Base-by-base conservation (phyloP, 371 early-diverging fungal genomes). In the Blakeslea trispora region DNA sequence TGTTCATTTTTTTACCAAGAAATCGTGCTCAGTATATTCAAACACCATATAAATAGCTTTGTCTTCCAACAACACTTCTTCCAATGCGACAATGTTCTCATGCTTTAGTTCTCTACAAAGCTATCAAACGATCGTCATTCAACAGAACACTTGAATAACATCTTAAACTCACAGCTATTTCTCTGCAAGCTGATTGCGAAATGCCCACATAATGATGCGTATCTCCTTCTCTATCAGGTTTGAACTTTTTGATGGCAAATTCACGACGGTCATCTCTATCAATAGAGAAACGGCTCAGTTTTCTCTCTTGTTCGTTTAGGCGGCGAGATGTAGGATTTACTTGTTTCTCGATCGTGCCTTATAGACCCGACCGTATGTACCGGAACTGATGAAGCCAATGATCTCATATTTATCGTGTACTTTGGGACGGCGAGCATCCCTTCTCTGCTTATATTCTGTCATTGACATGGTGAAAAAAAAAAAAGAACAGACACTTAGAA, bases 351-450 rank as follows among this genome's bases (percentile, higher is more conserved):
- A 87, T 53, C 77, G 72, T 5, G 94, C 97, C 69, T 95, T 95
- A 77, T 91, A 96, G 0, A 96, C 97, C 44, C 92, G 82, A 18
- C 97, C 97, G 63, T 96, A 96, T 0, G 97, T 96, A 39, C 97
- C 97, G 8, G 93, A 92, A 53, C 90, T 90, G 45, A 95, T 93
- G 60, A 93, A 95, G 13, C 94, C 94, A 32, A 91, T 71, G 34
- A 94, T 88, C 56, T 89, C 86, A 70, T 94, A 94, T 65, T 90
- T 91, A 49, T 87, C 82, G 39, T 79, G 71, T 8, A 93, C 82
- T 59, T 77, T 79, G 45, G 84, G 75, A 11, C 91, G 84, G 53
- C 74, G 60, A 1, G 81, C 77, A 65, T 89, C 88, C 14, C 83
- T 71, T 50, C 69, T 81, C 8, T 62, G 53, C 57, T 85, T 84